Evolutionary conservation across 495 filamentous ascomycete genomes (phyloP), one percentile per base, ranked within the genome.

Genomic region (Aspergillus heteromorphus): DNA sequence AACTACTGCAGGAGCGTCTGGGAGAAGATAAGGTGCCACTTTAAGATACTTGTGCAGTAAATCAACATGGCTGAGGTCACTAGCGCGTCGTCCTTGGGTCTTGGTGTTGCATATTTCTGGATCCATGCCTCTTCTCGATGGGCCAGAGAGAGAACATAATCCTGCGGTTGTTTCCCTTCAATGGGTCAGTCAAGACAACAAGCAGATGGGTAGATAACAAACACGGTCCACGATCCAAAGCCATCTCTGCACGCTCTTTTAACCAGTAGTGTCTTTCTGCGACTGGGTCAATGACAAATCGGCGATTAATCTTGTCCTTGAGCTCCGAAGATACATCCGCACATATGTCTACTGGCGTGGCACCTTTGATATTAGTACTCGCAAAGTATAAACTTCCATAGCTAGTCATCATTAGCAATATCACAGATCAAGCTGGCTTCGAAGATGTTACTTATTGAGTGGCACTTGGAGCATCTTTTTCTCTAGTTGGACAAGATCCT

Each of bases 211-310:
- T 11, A 45, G 19, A 27, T 27, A 40, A 25, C 18, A 45, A 25
- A 72, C 68, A 72, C 27, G 68, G 68, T 16, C 72, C 65, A 43
- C 66, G 65, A 55, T 68, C 53, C 18, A 65, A 49, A 23, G 57
- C 52, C 56, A 67, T 62, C 4, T 11, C 40, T 10, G 42, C 53
- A 13, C 62, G 57, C 58, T 65, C 60, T 52, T 65, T 67, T 48
- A 45, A 55, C 69, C 67, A 70, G 51, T 64, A 67, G 0, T 30
- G 43, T 30, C 52, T 61, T 20, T 60, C 56, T 6, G 57, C 59
- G 42, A 63, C 53, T 21, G 69, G 70, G 8, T 70, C 69, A 56
- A 73, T 66, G 34, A 51, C 61, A 47, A 74, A 72, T 18, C 43
- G 51, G 17, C 48, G 29, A 7, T 17, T 55, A 18, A 60, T 53